These are phyloP conservation scores for Citrus medica DNA, from an alignment of 345 rosid genomes.

Conservation along the genomic window DNA sequence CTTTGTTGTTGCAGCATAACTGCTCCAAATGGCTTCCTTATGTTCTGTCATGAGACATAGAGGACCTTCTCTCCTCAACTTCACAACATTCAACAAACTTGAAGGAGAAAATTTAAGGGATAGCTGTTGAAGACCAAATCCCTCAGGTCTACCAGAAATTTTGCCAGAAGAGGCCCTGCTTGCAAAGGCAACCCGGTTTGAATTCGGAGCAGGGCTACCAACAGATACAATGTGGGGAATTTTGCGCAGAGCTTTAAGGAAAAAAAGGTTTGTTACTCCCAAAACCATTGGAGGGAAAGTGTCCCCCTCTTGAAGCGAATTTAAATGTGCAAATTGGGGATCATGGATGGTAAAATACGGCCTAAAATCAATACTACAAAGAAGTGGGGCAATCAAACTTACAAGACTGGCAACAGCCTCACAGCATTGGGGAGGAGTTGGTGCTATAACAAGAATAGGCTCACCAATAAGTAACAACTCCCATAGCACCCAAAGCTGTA, in stretches of 20 bases:
- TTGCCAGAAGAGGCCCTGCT: constrained; percentile 66
- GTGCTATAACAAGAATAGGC: constrained; percentile 89
- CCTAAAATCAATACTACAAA: constrained; percentile 90
- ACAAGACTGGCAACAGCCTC: constrained; percentile 98
- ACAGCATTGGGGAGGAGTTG: constrained; percentile 93
- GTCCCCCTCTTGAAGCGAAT: constrained; percentile 74
- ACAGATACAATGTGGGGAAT: constrained; percentile 92
- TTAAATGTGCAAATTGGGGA: constrained; percentile 69
- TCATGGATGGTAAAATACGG: constrained; percentile 98
- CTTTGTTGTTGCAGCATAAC: constrained; percentile 73
- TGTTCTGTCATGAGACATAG: constrained; percentile 97
- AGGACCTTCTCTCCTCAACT: constrained; percentile 91
- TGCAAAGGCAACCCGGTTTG: constrained; percentile 52
- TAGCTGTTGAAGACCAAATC: constrained; percentile 72
- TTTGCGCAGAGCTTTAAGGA: constrained; percentile 80
- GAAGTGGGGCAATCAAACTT: constrained; percentile 85
- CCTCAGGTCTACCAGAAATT: constrained; percentile 65
- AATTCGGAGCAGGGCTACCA: constrained; percentile 69
- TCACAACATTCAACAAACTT: constrained; percentile 72
- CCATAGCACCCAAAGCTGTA: constrained; percentile 96
- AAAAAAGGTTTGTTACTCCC: constrained; percentile 96
- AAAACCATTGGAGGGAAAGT: constrained; percentile 86
- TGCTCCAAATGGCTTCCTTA: constrained; percentile 96
- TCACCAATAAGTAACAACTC: constrained; percentile 89
- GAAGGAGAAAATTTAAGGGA: constrained; percentile 89